Percentiles rank a stretch among this genome's conserved stretches.
These are phyloP conservation scores for Murraya paniculata DNA, from an alignment of 345 rosid genomes.

Conservation along the genomic window DNA sequence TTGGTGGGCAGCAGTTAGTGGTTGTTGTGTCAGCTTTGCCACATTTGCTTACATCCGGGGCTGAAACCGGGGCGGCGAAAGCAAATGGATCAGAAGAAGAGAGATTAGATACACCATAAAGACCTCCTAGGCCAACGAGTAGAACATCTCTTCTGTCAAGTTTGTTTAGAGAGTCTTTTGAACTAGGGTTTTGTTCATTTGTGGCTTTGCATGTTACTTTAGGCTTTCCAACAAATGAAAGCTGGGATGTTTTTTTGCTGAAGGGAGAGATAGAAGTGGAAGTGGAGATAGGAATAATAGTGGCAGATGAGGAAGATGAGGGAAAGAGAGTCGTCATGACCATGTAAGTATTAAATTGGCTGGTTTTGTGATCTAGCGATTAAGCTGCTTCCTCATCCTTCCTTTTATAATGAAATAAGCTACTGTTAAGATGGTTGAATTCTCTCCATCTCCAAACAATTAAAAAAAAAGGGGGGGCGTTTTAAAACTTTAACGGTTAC, in stretches of 20 bases:
- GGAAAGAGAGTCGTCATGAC: slow-evolving; percentile 24
- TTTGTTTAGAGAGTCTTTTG: slow-evolving; percentile 13
- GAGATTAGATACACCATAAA: slow-evolving; percentile 37
- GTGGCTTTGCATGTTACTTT: slow-evolving; percentile 31
- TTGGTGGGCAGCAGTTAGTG: slow-evolving; percentile 56
- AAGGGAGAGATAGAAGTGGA: slow-evolving; percentile 5
- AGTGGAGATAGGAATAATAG: neutral
- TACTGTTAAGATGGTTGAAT: too few species aligned
- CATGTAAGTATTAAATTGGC: neutral
- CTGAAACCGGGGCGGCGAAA: slow-evolving; percentile 35
- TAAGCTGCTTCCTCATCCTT: neutral
- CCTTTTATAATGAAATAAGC: too few species aligned
- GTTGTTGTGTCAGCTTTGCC: slow-evolving; percentile 33
- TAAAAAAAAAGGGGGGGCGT: too few species aligned
- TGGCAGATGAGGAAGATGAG: neutral
- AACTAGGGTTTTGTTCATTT: slow-evolving; percentile 14
- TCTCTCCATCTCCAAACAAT: too few species aligned
- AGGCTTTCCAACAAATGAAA: slow-evolving; percentile 10
- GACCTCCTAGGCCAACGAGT: slow-evolving; percentile 50
- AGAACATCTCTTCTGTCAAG: slow-evolving; percentile 48
- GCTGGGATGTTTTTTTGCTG: slow-evolving; percentile 24
- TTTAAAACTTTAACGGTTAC: too few species aligned
- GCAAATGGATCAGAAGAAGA: slow-evolving; percentile 26
- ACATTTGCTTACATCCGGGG: slow-evolving; percentile 41
- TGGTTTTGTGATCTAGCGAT: neutral